Base-by-base conservation (phyloP, 2,329 filamentous ascomycete genomes). In the Microcyclosporella mali region DNA sequence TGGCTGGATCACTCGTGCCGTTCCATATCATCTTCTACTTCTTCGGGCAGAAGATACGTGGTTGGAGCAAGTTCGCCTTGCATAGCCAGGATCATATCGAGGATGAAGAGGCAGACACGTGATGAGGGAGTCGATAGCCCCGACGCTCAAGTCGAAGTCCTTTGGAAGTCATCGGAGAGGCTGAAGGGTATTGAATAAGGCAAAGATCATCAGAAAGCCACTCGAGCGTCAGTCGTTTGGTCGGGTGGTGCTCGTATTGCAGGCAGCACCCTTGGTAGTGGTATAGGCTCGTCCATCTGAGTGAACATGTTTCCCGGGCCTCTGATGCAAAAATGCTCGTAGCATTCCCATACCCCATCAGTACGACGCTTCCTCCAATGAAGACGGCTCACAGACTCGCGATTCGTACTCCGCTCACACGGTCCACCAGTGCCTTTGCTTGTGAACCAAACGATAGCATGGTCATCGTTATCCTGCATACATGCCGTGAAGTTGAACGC, bases 1-100 rank as follows among this genome's bases (percentile, higher is more conserved):
- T 45, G 21, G 45, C 41, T 31, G 41, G 41, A 1, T 9, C 41
- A 2, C 36, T 47, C 16, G 38, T 47, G 8, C 44, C 44, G 3
- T 41, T 42, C 15, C 47, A 47, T n/a, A 18, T 50, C 6, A 3
- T 50, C 3, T 47, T 47, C 35, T 50, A 47, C 33, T 42, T 47
- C 28, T 50, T 29, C 19, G 47, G 47, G 6, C 41, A 30, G 21
- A 45, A 34, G 11, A 37, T 50, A 8, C 36, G 47, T 18, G 34
- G 38, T 6, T 47, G 41, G 45, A 47, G 44, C 32, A 41, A 35
- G 19, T 50, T 45, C 30, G 47, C 47, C 4, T 31, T 41, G 12
- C 38, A 41, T 11, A 34, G 33, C 18, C 33, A 15, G 9, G 33
- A 17, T 6, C 33, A 34, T 17, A 8, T 34, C 33, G 33, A 34